phyloP scores from a whole-genome alignment of 306 rosid species.

The Cicer arietinum region DNA sequence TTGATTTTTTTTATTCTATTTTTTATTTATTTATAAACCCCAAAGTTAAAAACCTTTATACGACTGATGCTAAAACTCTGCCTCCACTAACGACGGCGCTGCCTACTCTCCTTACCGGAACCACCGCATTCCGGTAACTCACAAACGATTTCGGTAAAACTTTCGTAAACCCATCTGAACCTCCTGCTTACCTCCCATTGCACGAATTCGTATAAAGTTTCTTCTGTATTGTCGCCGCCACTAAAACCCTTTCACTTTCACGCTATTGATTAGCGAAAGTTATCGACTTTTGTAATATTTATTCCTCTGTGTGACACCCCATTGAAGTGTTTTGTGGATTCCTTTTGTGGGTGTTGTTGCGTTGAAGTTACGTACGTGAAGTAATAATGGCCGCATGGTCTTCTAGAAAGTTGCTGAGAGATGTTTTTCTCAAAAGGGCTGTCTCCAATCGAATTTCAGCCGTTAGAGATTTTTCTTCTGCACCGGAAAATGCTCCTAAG shows the following conservation, averaged over 20 bases:
- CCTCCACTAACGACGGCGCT: conserved; percentile 35
- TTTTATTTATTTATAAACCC: conserved; percentile 6
- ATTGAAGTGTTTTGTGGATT: conserved; percentile 22
- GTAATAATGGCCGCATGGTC: conserved; percentile 78
- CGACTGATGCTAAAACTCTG: background rate
- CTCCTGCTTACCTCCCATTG: background rate
- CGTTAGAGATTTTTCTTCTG: conserved; percentile 66
- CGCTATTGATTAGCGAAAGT: background rate
- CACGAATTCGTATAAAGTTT: background rate
- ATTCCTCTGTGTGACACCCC: background rate
- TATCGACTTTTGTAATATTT: conserved; percentile 9
- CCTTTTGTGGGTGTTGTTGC: conserved; percentile 27
- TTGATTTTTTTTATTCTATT: too few relatives aligned
- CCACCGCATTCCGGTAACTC: conserved; percentile 25
- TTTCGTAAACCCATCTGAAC: background rate
- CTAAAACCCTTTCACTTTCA: background rate
- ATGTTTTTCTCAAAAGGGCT: conserved; percentile 48
- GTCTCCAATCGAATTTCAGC: conserved; percentile 46
- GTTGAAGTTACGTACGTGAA: conserved; percentile 35
- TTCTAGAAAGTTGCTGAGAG: conserved; percentile 60
- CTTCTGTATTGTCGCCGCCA: background rate
- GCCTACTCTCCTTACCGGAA: conserved; percentile 16
- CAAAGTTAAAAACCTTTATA: background rate
- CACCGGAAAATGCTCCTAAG: conserved; percentile 62
- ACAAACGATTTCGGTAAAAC: background rate